These are phyloP conservation scores for Vitis amurensis DNA, from an alignment of 164 flowering plant species.

Conservation along the genomic window DNA sequence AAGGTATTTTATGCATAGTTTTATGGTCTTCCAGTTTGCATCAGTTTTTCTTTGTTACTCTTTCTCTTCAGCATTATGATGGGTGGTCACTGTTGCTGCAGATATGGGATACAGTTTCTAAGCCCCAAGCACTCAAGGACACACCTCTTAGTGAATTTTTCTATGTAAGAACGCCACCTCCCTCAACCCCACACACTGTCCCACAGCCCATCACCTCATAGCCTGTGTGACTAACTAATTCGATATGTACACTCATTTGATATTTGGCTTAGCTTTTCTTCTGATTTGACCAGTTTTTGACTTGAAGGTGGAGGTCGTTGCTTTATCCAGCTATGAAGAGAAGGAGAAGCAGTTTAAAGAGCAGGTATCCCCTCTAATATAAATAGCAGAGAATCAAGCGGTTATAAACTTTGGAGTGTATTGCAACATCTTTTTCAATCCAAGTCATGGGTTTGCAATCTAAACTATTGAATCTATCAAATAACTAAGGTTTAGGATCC, in stretches of 20 bases:
- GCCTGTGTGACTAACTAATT: too few species aligned
- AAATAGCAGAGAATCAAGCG: too few species aligned
- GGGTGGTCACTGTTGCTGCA: constrained; percentile 20
- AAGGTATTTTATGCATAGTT: constrained; percentile 33
- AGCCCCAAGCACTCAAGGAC: constrained; percentile 51
- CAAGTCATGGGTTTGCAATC: too few species aligned
- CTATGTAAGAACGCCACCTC: constrained; percentile 31
- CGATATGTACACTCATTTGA: too few species aligned
- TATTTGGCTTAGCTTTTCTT: background rate
- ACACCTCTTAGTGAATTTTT: constrained; percentile 66
- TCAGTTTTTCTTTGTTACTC: background rate
- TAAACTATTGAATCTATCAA: too few species aligned
- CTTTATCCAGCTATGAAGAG: constrained; percentile 64
- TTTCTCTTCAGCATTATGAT: background rate
- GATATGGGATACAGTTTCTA: constrained; percentile 67
- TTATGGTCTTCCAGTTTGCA: background rate
- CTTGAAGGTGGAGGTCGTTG: constrained; percentile 55
- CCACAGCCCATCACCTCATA: too few species aligned
- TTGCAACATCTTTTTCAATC: too few species aligned
- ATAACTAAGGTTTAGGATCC: too few species aligned
- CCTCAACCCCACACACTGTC: background rate
- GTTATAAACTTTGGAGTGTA: too few species aligned
- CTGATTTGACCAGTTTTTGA: background rate
- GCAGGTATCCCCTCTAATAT: constrained; percentile 6
- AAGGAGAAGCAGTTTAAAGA: constrained; percentile 63